phyloP scores from a whole-genome alignment of 2,329 filamentous ascomycete genomes.

The Colletotrichum truncatum region DNA sequence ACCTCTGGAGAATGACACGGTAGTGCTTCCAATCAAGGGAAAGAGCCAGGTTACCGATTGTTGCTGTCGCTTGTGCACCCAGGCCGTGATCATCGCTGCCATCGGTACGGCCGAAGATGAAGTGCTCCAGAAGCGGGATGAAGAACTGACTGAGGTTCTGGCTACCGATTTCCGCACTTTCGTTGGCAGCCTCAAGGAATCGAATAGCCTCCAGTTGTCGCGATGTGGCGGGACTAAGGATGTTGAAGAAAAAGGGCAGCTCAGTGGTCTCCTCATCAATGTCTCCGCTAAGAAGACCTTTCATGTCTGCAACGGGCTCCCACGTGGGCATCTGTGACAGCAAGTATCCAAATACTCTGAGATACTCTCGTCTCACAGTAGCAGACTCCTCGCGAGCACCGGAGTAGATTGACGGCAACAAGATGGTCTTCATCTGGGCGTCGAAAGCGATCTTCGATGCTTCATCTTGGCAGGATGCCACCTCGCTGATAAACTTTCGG shows the following conservation, averaged over 20 bases:
- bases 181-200: slow-evolving; percentile 75
- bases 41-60: slow-evolving; percentile 78
- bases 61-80: slow-evolving; percentile 84
- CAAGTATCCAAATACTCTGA: slow-evolving; percentile 82
- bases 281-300: slow-evolving; percentile 66
- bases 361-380: slow-evolving; percentile 82
- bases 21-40: slow-evolving; percentile 93
- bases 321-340: slow-evolving; percentile 76
- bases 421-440: slow-evolving; percentile 66
- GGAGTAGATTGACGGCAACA: slow-evolving; percentile 80
- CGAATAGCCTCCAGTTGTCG: slow-evolving; percentile 86
- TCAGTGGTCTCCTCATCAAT: slow-evolving; percentile 71
- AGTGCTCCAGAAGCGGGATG: slow-evolving; percentile 91
- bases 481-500: slow-evolving; percentile 78
- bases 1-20: slow-evolving; percentile 83
- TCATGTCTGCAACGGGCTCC: slow-evolving; percentile 78
- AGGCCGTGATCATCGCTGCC: slow-evolving; percentile 83
- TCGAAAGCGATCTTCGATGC: slow-evolving; percentile 59
- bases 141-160: slow-evolving; percentile 87
- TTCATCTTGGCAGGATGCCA: slow-evolving; percentile 52
- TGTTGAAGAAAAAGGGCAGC: slow-evolving; percentile 88
- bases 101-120: slow-evolving; percentile 84
- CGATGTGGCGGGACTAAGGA: slow-evolving; percentile 89
- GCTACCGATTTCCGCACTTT: slow-evolving; percentile 71
- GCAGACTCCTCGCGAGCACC: slow-evolving; percentile 84